phyloP scores from a whole-genome alignment of 1,284 basidiomycete genomes.

The Tylopilus orsonianus region DNA sequence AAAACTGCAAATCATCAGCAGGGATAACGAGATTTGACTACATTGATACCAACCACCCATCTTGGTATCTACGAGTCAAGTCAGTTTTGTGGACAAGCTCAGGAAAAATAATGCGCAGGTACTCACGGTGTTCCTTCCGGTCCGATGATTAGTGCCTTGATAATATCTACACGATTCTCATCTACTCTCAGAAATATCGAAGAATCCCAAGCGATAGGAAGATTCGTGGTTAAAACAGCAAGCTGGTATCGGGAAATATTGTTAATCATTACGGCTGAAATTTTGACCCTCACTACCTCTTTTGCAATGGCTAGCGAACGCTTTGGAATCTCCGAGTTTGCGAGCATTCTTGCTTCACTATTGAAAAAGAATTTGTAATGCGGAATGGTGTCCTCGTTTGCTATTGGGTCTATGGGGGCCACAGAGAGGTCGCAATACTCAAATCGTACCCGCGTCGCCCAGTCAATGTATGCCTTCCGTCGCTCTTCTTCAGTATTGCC shows the following conservation, averaged over 20 bases:
- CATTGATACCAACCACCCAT: conserved; percentile 64
- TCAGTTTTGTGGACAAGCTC: background rate
- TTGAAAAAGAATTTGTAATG: conserved; percentile 80
- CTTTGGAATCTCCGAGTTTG: conserved; percentile 79
- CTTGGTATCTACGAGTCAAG: conserved; percentile 59
- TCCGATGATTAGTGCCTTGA: conserved; percentile 87
- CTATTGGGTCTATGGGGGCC: conserved; percentile 30
- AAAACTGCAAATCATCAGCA: conserved; percentile 43
- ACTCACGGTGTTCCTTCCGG: conserved; percentile 90
- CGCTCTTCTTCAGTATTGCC: conserved; percentile 65
- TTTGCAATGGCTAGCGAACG: conserved; percentile 90
- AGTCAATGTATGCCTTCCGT: conserved; percentile 72
- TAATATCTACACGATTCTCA: conserved; percentile 84
- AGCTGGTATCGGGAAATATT: conserved; percentile 48
- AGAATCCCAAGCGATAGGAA: conserved; percentile 88
- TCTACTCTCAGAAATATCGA: conserved; percentile 87
- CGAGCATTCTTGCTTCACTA: conserved; percentile 76
- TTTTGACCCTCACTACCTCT: conserved; percentile 52
- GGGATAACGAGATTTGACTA: conserved; percentile 1
- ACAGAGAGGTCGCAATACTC: conserved; percentile 84
- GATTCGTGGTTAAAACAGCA: conserved; percentile 84
- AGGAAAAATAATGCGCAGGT: conserved; percentile 16
- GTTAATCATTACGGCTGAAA: conserved; percentile 7
- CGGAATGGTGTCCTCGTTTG: conserved; percentile 48
- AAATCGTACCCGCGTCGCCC: conserved; percentile 79